Base-by-base conservation (phyloP, 2,329 filamentous ascomycete genomes). In the Penicillium sp. region DNA sequence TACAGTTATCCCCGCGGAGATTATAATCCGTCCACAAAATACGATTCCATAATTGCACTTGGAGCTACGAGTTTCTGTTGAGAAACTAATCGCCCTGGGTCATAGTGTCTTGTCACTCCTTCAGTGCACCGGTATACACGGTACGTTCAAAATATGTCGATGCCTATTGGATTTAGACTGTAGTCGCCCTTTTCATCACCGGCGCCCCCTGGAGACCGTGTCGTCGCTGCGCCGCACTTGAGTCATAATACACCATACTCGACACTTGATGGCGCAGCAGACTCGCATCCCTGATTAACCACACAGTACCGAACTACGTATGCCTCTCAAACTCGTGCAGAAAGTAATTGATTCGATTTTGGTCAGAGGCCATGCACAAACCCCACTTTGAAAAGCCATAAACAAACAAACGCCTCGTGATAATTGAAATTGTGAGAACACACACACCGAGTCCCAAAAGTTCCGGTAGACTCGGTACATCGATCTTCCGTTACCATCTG, bases 321-420 rank as follows among this genome's bases (percentile, higher is more conserved):
- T 31, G n/a, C 25, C 17, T 38, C 41, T 8, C 19, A 17, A 1
- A 53, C 19, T 42, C 5, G 51, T 49, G 52, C 31, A 52, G 22
- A 46, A 31, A 46, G 53, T 52, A 62, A 45, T 60, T 57, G 57
- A 58, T 60, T 61, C 45, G 42, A 58, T 58, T 60, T 56, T 61
- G 56, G 58, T 55, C 55, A 55, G 38, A 35, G 53, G 55, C 50
- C 58, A 64, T 61, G 58, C 61, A 63, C 60, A 55, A 59, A 60
- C 55, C 50, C 52, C 50, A 54, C 54, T 59, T 45, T 50, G 50
- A 56, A 57, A 58, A 47, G 46, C 49, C 53, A 53, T 49, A 45
- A 60, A 56, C 54, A 57, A 58, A 47, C 5, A 53, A 63, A 63
- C 61, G 61, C 61, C 59, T 60, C 54, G 44, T 61, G 59, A 56